A percentile compares a stretch with the other conserved stretches of the same genome.
These are phyloP conservation scores for Rhizoclosmatium globosum DNA, from an alignment of 192 early-diverging fungal species.

Conservation along the genomic window DNA sequence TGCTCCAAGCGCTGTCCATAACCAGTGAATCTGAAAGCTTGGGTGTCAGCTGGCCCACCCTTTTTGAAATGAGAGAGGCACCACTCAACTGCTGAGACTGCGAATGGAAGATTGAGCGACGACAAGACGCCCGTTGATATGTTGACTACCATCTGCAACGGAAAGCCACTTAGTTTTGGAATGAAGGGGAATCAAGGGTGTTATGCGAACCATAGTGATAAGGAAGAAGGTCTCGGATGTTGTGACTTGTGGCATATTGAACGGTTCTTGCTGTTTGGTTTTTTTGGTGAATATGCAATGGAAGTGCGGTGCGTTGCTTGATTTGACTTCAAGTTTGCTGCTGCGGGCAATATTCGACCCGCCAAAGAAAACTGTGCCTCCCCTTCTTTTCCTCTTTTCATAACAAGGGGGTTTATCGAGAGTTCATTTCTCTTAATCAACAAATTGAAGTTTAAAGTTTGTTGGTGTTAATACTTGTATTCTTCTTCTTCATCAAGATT, in stretches of 20 bases:
- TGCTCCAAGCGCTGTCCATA: constrained; percentile 26
- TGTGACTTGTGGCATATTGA: background rate
- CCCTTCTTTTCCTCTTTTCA: no score
- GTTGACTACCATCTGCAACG: constrained; percentile 28
- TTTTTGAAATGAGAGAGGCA: no score
- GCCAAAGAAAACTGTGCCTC: no score
- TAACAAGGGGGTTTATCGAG: no score
- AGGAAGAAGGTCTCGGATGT: constrained; percentile 6
- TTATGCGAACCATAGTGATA: background rate
- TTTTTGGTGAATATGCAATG: background rate
- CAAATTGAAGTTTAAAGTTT: no score
- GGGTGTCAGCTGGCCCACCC: no score
- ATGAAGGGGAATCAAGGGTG: background rate
- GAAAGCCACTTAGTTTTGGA: background rate
- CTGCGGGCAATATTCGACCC: no score
- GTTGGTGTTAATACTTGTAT: no score
- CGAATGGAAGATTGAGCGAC: constrained; percentile 11
- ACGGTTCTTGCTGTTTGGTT: background rate
- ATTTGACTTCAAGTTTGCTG: no score
- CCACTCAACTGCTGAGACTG: background rate
- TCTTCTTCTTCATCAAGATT: no score
- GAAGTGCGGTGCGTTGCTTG: no score
- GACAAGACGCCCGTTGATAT: constrained; percentile 20
- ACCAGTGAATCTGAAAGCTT: constrained; percentile 25
- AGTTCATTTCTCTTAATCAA: no score